Conservation (phyloP, 441 rosid species). For the Euphorbia celastroides region DNA sequence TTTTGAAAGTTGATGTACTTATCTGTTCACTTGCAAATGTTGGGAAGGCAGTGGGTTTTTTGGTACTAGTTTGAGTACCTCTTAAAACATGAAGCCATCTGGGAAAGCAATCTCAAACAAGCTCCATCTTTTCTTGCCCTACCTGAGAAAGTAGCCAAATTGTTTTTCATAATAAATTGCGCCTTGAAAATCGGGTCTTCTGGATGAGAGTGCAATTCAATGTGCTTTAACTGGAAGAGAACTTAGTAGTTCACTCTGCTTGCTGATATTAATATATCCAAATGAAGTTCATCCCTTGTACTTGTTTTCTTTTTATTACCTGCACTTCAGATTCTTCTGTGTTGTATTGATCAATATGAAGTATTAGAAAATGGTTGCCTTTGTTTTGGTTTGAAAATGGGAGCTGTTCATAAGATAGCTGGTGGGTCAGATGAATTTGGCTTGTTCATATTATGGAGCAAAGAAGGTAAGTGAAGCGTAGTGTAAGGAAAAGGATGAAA, state of each 20-base stretch:
- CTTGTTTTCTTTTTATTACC: background rate
- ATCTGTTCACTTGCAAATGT: no score
- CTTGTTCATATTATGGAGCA: background rate
- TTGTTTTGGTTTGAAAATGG: background rate
- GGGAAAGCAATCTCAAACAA: no score
- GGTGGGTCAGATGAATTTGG: background rate
- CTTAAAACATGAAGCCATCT: no score
- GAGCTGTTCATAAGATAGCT: background rate
- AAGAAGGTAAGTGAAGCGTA: background rate
- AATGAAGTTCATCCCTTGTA: background rate
- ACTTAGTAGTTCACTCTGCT: no score
- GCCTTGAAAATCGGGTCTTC: background rate
- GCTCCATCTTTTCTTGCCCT: conserved; percentile 4
- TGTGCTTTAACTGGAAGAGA: background rate
- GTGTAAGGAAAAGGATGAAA: background rate
- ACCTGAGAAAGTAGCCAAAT: conserved; percentile 6
- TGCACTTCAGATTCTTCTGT: background rate
- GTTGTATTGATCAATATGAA: background rate
- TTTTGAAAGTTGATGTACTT: no score
- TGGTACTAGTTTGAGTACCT: no score
- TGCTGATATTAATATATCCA: no score
- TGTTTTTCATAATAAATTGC: background rate
- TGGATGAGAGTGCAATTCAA: background rate
- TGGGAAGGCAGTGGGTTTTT: no score
- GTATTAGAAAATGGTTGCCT: background rate